Conservation (phyloP, 257 asterid species). For the Solanum verrucosum region DNA sequence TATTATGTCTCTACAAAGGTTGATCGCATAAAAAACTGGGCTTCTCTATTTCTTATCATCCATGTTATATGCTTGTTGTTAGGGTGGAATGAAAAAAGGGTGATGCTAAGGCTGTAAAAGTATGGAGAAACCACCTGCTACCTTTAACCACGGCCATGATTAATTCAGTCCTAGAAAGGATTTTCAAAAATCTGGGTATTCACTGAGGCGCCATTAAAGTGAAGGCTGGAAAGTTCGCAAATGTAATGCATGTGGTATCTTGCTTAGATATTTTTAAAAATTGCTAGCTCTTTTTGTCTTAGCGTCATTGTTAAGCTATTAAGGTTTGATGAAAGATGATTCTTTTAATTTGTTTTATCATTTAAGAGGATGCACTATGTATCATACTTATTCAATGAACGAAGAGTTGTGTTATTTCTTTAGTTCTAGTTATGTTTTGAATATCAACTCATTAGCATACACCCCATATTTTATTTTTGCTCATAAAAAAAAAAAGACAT, state of each 20-base stretch:
- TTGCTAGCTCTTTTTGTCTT: background rate
- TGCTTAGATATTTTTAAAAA: background rate
- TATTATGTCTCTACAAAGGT: background rate
- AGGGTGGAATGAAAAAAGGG: background rate
- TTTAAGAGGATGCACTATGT: background rate
- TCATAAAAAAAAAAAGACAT: too few relatives aligned
- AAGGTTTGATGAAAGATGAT: background rate
- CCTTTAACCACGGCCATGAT: background rate
- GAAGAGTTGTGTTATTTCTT: background rate
- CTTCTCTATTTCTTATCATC: background rate
- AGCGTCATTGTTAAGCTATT: background rate
- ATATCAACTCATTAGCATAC: background rate
- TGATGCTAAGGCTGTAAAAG: background rate
- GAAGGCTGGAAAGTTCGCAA: background rate
- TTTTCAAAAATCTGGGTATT: background rate
- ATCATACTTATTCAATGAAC: background rate
- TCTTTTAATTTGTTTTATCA: background rate
- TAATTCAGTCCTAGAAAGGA: background rate
- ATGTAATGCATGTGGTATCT: background rate
- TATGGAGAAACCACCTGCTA: background rate
- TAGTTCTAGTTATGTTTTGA: background rate
- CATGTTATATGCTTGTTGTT: background rate
- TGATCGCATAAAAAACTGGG: background rate
- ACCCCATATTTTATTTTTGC: background rate
- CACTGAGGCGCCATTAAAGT: background rate